Percentiles rank a stretch among this genome's conserved stretches.
Evolutionary conservation across 1,139 yeast species (phyloP).

Genomic region (Martiniozyma asiatica): DNA sequence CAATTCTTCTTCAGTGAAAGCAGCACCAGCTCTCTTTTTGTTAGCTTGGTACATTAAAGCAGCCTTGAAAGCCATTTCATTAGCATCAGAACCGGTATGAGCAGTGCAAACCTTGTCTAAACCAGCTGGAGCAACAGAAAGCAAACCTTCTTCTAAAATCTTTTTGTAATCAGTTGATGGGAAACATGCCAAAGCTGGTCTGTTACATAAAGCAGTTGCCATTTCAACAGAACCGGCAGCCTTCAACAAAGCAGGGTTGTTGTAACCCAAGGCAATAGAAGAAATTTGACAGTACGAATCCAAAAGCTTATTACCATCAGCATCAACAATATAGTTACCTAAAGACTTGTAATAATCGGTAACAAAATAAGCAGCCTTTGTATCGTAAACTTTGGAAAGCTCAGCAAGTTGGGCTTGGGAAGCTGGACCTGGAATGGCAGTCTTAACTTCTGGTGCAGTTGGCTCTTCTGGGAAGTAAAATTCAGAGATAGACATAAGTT

Average conservation of each 20-base stretch:
- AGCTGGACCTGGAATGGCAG: slow-evolving; percentile 56
- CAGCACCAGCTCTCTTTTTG: slow-evolving; percentile 38
- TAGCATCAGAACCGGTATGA: slow-evolving; percentile 74
- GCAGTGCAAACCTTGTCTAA: slow-evolving; percentile 63
- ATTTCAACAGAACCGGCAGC: slow-evolving; percentile 54
- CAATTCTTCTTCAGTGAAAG: slow-evolving; percentile 51
- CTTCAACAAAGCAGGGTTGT: slow-evolving; percentile 55
- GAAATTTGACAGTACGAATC: slow-evolving; percentile 74
- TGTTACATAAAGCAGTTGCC: slow-evolving; percentile 56
- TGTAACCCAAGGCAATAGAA: slow-evolving; percentile 69
- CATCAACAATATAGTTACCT: slow-evolving; percentile 65
- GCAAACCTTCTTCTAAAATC: slow-evolving; percentile 42
- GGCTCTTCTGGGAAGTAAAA: slow-evolving; percentile 49
- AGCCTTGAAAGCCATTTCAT: slow-evolving; percentile 76
- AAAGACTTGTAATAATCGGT: slow-evolving; percentile 56
- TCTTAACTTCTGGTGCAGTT: slow-evolving; percentile 38
- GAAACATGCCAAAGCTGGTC: slow-evolving; percentile 72
- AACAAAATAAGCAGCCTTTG: slow-evolving; percentile 55
- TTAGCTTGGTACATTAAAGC: slow-evolving; percentile 63
- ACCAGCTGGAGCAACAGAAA: slow-evolving; percentile 61
- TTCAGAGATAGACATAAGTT: slow-evolving; percentile 22
- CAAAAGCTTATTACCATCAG: slow-evolving; percentile 54
- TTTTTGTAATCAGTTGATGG: slow-evolving; percentile 52
- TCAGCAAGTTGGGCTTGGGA: slow-evolving; percentile 31
- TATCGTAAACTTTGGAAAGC: slow-evolving; percentile 46